phyloP scores from a whole-genome alignment of 495 filamentous ascomycete species.

The Patellaria atrata region DNA sequence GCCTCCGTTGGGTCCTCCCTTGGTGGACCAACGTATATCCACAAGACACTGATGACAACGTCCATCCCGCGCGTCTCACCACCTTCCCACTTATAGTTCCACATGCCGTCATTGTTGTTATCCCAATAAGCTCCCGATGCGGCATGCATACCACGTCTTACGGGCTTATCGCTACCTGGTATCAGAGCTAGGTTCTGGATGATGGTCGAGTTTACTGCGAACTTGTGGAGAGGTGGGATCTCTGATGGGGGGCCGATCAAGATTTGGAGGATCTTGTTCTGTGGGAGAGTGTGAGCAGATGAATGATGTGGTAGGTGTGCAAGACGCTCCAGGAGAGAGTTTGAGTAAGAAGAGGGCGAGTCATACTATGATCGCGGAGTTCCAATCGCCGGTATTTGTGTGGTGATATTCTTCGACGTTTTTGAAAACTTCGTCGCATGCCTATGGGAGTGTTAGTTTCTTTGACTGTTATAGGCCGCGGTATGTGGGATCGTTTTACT shows the following conservation, averaged over 20 bases:
- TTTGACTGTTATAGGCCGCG: conserved; percentile 7
- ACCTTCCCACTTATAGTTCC: conserved; percentile 88
- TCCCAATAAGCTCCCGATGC: conserved; percentile 95
- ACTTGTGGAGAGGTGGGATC: conserved; percentile 61
- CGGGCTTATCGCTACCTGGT: conserved; percentile 37
- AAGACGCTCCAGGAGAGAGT: background rate
- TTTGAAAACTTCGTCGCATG: conserved; percentile 64
- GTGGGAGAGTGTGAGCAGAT: conserved; percentile 1
- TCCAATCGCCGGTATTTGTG: conserved; percentile 66
- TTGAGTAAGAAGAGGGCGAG: conserved; percentile 2
- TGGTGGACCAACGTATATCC: no score
- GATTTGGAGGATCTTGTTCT: conserved; percentile 77
- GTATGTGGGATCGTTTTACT: conserved; percentile 36
- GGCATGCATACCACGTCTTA: conserved; percentile 88
- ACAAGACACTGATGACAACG: conserved; percentile 81
- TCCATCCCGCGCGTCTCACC: conserved; percentile 76
- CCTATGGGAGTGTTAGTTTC: no score
- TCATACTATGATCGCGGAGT: conserved; percentile 77
- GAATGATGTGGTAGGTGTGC: conserved; percentile 21
- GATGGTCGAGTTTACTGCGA: conserved; percentile 91
- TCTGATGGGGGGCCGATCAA: conserved; percentile 83
- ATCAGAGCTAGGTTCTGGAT: conserved; percentile 65
- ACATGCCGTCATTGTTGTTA: conserved; percentile 93
- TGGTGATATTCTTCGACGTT: conserved; percentile 68
- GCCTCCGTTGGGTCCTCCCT: no score